Conservation (phyloP, 495 filamentous ascomycete genomes). For the Neurospora terricola region DNA sequence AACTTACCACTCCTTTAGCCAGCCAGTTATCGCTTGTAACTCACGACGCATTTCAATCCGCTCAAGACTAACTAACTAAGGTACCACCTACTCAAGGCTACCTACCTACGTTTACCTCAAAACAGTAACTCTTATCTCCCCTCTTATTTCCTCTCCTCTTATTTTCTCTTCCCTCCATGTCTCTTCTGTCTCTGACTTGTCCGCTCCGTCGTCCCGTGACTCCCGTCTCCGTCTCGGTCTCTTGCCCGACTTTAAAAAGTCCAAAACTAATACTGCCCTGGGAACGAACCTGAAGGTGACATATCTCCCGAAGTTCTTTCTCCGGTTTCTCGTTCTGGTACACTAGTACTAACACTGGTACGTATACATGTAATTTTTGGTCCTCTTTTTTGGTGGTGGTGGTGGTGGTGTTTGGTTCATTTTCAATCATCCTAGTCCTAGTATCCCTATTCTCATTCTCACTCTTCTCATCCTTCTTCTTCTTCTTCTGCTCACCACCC, state of each 20-base stretch:
- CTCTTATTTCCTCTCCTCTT: not conserved
- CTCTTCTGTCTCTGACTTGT: too few relatives aligned
- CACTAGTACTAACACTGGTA: too few relatives aligned
- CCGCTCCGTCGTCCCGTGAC: too few relatives aligned
- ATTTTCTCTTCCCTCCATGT: not conserved
- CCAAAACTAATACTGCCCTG: not conserved
- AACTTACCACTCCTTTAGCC: too few relatives aligned
- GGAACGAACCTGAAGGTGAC: not conserved
- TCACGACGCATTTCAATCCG: too few relatives aligned
- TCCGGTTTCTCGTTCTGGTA: not conserved
- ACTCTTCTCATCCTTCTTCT: not conserved
- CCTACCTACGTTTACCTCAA: too few relatives aligned
- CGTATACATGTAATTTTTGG: not conserved
- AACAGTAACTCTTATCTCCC: too few relatives aligned
- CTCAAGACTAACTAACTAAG: too few relatives aligned
- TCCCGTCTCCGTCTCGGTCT: not conserved
- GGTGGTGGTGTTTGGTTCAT: not conserved
- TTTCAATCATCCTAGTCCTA: not conserved
- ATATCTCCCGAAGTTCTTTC: not conserved
- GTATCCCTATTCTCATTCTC: not conserved
- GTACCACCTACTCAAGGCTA: too few relatives aligned
- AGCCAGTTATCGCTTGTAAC: too few relatives aligned
- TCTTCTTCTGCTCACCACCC: too few relatives aligned
- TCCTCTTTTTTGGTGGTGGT: not conserved
- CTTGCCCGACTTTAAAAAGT: not conserved